A percentile compares a stretch with the other conserved stretches of the same genome.
These are phyloP conservation scores for Guadua angustifolia DNA, from an alignment of 176 grass and related monocot genomes.

Conservation along the genomic window DNA sequence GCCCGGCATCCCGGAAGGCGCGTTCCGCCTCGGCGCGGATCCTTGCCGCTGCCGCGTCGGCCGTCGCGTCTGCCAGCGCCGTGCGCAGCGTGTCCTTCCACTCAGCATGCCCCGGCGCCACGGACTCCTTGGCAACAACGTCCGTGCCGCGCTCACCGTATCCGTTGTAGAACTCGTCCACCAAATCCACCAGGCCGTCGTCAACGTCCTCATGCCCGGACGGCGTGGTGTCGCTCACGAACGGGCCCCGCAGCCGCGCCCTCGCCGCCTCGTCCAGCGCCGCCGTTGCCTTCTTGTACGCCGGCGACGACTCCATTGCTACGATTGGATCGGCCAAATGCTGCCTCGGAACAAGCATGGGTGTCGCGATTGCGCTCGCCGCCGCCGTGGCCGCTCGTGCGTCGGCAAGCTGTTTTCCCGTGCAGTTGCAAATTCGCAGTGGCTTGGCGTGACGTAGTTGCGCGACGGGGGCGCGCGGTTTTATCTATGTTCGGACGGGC, in stretches of 20 bases:
- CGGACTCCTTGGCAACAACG: not conserved
- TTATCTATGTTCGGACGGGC: slow-evolving; percentile 39
- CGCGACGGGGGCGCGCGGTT: not conserved
- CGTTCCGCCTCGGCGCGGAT: slow-evolving; percentile 67
- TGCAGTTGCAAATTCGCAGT: not conserved
- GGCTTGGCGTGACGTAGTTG: slow-evolving; percentile 18
- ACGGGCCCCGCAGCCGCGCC: slow-evolving; percentile 53
- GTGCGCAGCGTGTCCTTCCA: slow-evolving; percentile 42
- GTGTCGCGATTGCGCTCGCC: not conserved
- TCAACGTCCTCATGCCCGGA: slow-evolving; percentile 32
- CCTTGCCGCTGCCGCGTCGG: slow-evolving; percentile 42
- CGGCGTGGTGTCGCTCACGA: slow-evolving; percentile 19
- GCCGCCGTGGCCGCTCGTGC: not conserved
- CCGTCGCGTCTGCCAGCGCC: slow-evolving; percentile 45
- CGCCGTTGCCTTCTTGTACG: slow-evolving; percentile 60
- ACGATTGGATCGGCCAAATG: not conserved
- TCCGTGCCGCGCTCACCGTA: slow-evolving; percentile 27
- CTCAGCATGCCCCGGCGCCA: not conserved
- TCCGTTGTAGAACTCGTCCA: slow-evolving; percentile 75
- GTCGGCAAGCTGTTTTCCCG: not conserved
- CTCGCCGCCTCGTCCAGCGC: slow-evolving; percentile 65
- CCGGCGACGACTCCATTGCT: slow-evolving; percentile 10
- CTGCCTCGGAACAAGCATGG: not conserved
- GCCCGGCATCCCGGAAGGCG: slow-evolving; percentile 40
- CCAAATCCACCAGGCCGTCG: slow-evolving; percentile 63